These are phyloP conservation scores for Chloromonas sp. DNA, from an alignment of 163 green algal genomes.

Conservation along the genomic window DNA sequence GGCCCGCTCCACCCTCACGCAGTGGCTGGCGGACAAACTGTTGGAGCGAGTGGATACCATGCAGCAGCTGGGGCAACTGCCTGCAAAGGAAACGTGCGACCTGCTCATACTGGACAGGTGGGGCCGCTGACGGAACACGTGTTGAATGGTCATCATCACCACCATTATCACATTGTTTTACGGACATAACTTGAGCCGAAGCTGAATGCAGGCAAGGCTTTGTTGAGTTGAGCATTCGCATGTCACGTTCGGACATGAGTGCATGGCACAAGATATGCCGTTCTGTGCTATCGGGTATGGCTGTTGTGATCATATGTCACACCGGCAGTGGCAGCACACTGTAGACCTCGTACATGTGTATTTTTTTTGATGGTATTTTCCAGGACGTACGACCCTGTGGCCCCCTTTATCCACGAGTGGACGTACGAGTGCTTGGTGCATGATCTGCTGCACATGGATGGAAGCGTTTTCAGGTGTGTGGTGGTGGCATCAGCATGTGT, in stretches of 20 bases:
- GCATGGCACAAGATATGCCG: not conserved
- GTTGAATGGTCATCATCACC: too few relatives aligned
- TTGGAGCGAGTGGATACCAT: constrained; percentile 23
- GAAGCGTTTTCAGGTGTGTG: constrained; percentile 55
- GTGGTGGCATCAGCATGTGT: not conserved
- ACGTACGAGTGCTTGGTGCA: constrained; percentile 91
- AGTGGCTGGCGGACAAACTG: constrained; percentile 28
- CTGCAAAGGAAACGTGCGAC: constrained; percentile 75
- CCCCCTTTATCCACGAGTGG: constrained; percentile 95
- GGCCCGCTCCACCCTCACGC: constrained; percentile 37
- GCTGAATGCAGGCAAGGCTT: too few relatives aligned
- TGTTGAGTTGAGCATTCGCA: too few relatives aligned
- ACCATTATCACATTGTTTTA: too few relatives aligned
- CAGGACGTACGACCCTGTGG: constrained; percentile 67
- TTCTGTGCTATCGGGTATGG: not conserved
- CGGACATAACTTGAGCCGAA: too few relatives aligned
- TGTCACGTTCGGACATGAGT: too few relatives aligned
- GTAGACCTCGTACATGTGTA: too few relatives aligned
- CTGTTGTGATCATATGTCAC: not conserved
- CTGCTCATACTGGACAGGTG: constrained; percentile 83
- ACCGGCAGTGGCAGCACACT: too few relatives aligned
- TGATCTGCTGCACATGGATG: constrained; percentile 75
- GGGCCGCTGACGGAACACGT: not conserved
- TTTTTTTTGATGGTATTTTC: not conserved
- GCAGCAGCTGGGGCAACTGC: constrained; percentile 48